Percentiles rank a stretch among this genome's conserved stretches.
phyloP scores from a whole-genome alignment of 371 early-diverging fungal genomes.

The Choanephora cucurbitarum region DNA sequence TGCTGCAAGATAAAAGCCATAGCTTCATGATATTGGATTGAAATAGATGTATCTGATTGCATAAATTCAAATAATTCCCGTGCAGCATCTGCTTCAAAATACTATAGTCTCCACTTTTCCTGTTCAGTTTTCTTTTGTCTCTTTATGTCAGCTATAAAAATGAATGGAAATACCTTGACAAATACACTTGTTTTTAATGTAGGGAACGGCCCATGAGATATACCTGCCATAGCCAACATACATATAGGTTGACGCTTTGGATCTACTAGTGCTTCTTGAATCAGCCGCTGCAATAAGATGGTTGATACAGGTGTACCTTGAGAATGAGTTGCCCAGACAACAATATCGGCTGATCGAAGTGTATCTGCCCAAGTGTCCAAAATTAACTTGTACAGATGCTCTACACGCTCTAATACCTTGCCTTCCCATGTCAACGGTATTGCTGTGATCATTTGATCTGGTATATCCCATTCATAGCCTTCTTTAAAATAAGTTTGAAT shows the following conservation, averaged over 20 bases:
- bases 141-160: neutral
- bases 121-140: constrained; percentile 5
- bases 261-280: constrained; percentile 67
- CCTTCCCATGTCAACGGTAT: constrained; percentile 93
- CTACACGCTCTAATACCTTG: constrained; percentile 81
- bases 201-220: constrained; percentile 89
- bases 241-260: constrained; percentile 65
- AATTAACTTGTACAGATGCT: constrained; percentile 64
- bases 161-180: constrained; percentile 49
- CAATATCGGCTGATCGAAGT: constrained; percentile 69
- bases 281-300: constrained; percentile 69
- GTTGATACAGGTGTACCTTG: constrained; percentile 92
- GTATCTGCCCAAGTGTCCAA: constrained; percentile 46
- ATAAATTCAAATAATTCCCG: constrained; percentile 91
- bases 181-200: constrained; percentile 75
- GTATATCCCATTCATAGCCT: constrained; percentile 53
- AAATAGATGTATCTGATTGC: constrained; percentile 68
- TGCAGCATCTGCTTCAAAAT: constrained; percentile 90
- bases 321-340: constrained; percentile 86
- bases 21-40: constrained; percentile 67
- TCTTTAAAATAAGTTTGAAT: constrained; percentile 58
- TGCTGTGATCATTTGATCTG: constrained; percentile 59
- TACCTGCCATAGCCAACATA: constrained; percentile 90
- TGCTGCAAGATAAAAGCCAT: constrained; percentile 64
- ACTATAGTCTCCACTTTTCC: constrained; percentile 34